A percentile compares a stretch with the other conserved stretches of the same genome.
phyloP scores from a whole-genome alignment of 768 basidiomycete species.

The Suillus spraguei region DNA sequence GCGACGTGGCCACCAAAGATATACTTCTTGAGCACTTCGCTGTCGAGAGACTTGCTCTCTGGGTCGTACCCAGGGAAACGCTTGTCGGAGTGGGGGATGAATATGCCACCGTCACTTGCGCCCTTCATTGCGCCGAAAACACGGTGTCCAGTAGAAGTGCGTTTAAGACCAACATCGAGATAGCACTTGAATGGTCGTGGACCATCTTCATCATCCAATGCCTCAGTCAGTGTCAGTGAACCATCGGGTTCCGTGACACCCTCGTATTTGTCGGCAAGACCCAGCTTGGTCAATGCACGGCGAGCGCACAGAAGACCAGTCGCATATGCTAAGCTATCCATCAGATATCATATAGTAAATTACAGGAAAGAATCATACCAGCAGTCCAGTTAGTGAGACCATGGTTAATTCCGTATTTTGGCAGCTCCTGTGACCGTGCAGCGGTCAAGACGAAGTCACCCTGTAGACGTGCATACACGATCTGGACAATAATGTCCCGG shows the following conservation, averaged over 20 bases:
- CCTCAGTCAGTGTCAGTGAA: constrained; percentile 78
- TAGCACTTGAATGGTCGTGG: constrained; percentile 99
- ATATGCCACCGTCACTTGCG: constrained; percentile 96
- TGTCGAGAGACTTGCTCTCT: constrained; percentile 90
- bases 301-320: constrained; percentile 95
- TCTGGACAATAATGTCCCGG: constrained; percentile 92
- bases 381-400: constrained; percentile 99
- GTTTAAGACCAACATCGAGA: constrained; percentile 97
- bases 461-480: constrained; percentile 96
- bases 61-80: constrained; percentile 98
- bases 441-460: constrained; percentile 93
- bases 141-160: constrained; percentile 96
- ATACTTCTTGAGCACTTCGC: constrained; percentile 96
- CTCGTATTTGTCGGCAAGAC: constrained; percentile 97
- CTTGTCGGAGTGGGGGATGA: constrained; percentile 96
- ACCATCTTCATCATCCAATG: constrained; percentile 87
- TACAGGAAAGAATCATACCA: constrained; percentile 47
- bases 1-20: constrained; percentile 97
- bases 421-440: constrained; percentile 90
- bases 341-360: constrained; percentile 5
- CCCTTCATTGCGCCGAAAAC: constrained; percentile 99
- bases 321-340: constrained; percentile 72
- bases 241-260: constrained; percentile 93
- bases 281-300: constrained; percentile 92
- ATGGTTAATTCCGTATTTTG: constrained; percentile 95